Evolutionary conservation across 257 asterid genomes (phyloP), one percentile per base, ranked within the genome.

Genomic region (Oldenlandia corymbosa): DNA sequence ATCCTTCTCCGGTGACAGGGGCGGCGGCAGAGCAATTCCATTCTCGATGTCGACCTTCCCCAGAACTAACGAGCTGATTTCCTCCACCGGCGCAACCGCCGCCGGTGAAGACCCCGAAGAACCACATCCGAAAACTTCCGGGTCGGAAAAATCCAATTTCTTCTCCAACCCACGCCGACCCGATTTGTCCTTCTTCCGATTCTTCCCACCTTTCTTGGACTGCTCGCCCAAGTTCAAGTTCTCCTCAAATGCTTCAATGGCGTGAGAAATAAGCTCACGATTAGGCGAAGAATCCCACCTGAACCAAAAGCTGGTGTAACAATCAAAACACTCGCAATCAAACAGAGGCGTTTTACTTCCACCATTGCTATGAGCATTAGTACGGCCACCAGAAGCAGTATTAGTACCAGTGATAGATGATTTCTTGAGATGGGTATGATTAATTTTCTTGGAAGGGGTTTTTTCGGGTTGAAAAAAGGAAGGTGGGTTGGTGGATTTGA

Each of bases 181-280:
- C 67, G 51, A 31, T 67, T 75, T 84, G n/a, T 83, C 92, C 68
- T 69, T 84, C 7, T 73, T 76, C 78, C 67, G 72, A 24, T 26
- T 82, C 42, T 57, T 82, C 47, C 58, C 68, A 0, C 67, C 68
- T 6, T 58, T 73, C 27, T 41, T 65, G 16, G 70, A 32, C 36
- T 16, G 54, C 31, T 79, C 85, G 5, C 76, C 82, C 5, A 49
- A 60, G 69, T 26, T 82, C 73, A 85, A 69, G 31, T 81, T 86
- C 59, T 88, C 96, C 60, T 89, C 95, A 55, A 82, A 83, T 18
- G 93, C 91, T 66, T 89, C 96, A 56, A 89, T 89, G 17, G 83
- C 95, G 12, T 79, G 85, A 72, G 84, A 88, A 28, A 89, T 89
- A 18, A 89, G 80, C 56, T 89, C 93, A 7, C 89, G 85, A 77